Percentiles rank a stretch among this genome's conserved stretches.
Conservation (phyloP, 140 eudicot genomes). For the Senecio squalidus region DNA sequence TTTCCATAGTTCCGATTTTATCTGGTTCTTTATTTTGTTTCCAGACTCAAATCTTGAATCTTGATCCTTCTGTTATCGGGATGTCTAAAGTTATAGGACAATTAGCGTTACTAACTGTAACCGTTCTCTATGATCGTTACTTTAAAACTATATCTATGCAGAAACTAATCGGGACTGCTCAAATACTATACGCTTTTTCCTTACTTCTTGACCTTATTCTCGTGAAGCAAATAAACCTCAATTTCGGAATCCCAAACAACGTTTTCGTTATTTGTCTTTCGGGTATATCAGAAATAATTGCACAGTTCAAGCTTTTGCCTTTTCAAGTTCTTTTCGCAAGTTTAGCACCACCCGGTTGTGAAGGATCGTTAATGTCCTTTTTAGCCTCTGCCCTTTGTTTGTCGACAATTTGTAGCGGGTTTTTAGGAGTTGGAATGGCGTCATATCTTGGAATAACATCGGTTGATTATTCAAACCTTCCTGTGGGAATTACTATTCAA, state of each 20-base stretch:
- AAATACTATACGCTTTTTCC: conserved; percentile 53
- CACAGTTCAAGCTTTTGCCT: conserved; percentile 79
- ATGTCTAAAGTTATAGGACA: conserved; percentile 83
- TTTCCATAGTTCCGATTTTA: conserved; percentile 56
- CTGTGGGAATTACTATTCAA: conserved; percentile 59
- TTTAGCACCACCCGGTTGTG: conserved; percentile 84
- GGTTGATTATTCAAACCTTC: conserved; percentile 60
- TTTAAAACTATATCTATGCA: conserved; percentile 59
- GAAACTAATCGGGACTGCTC: conserved; percentile 47
- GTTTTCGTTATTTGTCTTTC: conserved; percentile 66
- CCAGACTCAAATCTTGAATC: conserved; percentile 77
- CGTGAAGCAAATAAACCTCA: conserved; percentile 61
- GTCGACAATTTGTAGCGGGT: conserved; percentile 75
- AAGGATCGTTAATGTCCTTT: conserved; percentile 89
- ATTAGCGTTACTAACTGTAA: conserved; percentile 45
- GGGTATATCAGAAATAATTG: conserved; percentile 73
- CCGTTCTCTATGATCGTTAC: conserved; percentile 58
- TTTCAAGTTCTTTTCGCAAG: conserved; percentile 78
- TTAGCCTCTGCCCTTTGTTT: conserved; percentile 79
- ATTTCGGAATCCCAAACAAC: conserved; percentile 61
- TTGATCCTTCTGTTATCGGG: conserved; percentile 68
- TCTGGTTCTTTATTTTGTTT: conserved; percentile 91
- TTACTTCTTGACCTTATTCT: conserved; percentile 80
- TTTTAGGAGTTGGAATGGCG: conserved; percentile 83
- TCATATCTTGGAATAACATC: conserved; percentile 74